phyloP scores from a whole-genome alignment of 2,329 filamentous ascomycete genomes.

The Venturia effusa region DNA sequence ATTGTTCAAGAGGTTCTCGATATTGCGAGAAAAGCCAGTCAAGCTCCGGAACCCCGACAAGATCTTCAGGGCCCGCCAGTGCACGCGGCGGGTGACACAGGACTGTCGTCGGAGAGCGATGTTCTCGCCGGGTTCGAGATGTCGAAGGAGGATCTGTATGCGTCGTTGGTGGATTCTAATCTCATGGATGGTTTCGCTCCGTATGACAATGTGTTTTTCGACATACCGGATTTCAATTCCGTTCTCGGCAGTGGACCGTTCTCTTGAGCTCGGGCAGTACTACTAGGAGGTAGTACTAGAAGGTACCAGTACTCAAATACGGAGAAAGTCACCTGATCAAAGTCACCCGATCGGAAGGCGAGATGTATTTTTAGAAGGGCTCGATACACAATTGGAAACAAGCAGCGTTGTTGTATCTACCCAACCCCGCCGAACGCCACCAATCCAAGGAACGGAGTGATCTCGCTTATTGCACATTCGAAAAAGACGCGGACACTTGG shows the following conservation, averaged over 20 bases:
- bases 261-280: not conserved
- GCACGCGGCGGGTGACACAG: not conserved
- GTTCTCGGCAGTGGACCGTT: slow-evolving; percentile 1
- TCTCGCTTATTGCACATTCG: no score
- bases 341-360: not conserved
- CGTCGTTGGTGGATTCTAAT: slow-evolving; percentile 5
- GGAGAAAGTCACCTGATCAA: not conserved
- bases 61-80: not conserved
- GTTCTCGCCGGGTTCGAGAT: slow-evolving; percentile 1
- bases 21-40: slow-evolving; percentile 5
- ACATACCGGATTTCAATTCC: slow-evolving; percentile 8
- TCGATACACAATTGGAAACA: no score
- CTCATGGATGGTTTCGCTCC: slow-evolving; percentile 9
- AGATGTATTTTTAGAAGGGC: no score
- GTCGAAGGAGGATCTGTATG: not conserved
- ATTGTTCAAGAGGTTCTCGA: slow-evolving; percentile 21
- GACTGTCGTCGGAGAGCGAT: not conserved
- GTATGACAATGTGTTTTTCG: slow-evolving; percentile 1
- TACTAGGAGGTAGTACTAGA: no score
- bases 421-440: no score
- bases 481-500: no score
- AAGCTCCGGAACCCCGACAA: not conserved
- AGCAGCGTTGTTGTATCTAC: no score
- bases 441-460: no score
- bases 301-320: not conserved